Conservation (phyloP, 495 filamentous ascomycete species). For the Podospora australis region DNA sequence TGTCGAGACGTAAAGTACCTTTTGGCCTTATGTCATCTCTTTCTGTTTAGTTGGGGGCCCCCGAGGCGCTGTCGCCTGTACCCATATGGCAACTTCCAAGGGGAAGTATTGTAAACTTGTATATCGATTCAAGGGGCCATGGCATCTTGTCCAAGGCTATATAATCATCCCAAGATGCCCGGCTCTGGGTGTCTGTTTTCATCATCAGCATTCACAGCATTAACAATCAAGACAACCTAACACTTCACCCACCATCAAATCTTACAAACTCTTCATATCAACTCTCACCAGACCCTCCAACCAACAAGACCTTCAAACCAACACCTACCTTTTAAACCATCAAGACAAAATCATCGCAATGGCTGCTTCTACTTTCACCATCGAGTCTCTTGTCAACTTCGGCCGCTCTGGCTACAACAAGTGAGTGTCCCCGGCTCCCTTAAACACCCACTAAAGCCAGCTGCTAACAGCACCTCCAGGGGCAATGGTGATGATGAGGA, state of each 20-base stretch:
- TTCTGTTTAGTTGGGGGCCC: conserved; percentile 5
- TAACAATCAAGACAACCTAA: conserved; percentile 9
- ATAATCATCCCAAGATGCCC: conserved; percentile 24
- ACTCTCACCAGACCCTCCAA: conserved; percentile 5
- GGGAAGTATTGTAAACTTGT: conserved; percentile 1
- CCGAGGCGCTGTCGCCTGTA: conserved; percentile 11
- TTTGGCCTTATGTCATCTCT: conserved; percentile 15
- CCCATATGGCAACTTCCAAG: conserved; percentile 3
- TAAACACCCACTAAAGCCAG: neutral
- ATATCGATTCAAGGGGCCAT: neutral
- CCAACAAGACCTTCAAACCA: neutral
- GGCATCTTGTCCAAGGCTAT: conserved; percentile 16
- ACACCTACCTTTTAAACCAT: conserved; percentile 4
- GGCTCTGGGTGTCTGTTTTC: conserved; percentile 12
- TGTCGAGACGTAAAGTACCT: neutral
- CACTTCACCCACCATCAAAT: conserved; percentile 1
- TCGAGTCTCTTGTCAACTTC: conserved; percentile 50
- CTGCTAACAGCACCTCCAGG: conserved; percentile 13
- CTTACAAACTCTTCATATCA: conserved; percentile 2
- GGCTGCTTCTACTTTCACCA: conserved; percentile 32
- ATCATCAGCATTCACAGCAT: conserved; percentile 26
- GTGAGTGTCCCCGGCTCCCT: conserved; percentile 11
- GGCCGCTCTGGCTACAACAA: conserved; percentile 48
- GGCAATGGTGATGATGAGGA: conserved; percentile 35
- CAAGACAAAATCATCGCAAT: conserved; percentile 27